Evolutionary conservation across 352 stramenopile genomes (phyloP).

Genomic region (Phytophthora tentaculata): DNA sequence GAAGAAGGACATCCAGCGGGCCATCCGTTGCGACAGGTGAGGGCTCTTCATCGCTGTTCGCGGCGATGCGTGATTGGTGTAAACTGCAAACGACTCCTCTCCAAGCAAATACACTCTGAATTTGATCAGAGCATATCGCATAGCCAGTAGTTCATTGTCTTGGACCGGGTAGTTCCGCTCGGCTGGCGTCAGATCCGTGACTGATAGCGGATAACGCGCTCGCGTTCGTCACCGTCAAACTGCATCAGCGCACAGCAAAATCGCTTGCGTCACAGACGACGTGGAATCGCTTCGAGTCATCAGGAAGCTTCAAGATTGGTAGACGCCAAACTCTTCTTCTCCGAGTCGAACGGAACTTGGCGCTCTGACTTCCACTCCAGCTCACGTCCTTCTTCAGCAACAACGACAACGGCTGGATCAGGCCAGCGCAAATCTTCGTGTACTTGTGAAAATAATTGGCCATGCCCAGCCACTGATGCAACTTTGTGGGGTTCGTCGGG

Average conservation of each 20-base stretch:
- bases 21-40: neutral
- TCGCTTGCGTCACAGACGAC: slow-evolving; percentile 31
- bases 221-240: neutral
- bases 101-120: slow-evolving; percentile 2
- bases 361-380: neutral
- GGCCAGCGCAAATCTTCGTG: neutral
- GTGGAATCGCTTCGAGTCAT: slow-evolving; percentile 17
- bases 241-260: slow-evolving; percentile 12
- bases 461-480: neutral
- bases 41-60: neutral
- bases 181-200: neutral
- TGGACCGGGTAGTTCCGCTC: neutral
- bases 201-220: neutral
- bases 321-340: neutral
- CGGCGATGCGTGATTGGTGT: neutral
- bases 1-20: neutral
- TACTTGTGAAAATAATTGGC: neutral
- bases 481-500: neutral
- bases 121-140: slow-evolving; percentile 4
- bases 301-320: neutral
- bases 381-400: neutral
- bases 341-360: neutral
- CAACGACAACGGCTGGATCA: neutral
- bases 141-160: neutral
- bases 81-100: neutral